Percentiles rank a stretch among this genome's conserved stretches.
These are phyloP conservation scores for Mycotypha africana DNA, from an alignment of 371 early-diverging fungal species.

Conservation along the genomic window DNA sequence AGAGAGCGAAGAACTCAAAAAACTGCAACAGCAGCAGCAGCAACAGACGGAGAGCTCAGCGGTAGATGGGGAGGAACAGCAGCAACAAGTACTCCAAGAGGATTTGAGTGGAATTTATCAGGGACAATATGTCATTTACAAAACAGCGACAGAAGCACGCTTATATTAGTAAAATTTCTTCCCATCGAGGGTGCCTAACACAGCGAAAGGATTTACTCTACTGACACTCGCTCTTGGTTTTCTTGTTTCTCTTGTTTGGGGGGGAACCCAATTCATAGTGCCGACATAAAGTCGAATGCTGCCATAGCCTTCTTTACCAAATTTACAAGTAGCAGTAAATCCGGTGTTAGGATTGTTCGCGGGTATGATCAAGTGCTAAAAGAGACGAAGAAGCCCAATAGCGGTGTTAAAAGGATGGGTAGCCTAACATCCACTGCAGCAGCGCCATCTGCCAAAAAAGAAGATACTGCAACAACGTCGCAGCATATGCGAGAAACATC, in stretches of 20 bases:
- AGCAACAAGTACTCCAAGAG: too few relatives aligned
- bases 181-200: background rate
- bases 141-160: constrained; percentile 59
- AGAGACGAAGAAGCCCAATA: background rate
- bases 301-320: constrained; percentile 65
- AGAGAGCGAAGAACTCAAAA: too few relatives aligned
- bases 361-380: constrained; percentile 70
- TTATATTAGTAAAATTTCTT: constrained; percentile 47
- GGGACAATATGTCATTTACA: constrained; percentile 69
- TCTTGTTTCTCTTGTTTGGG: too few relatives aligned
- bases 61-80: too few relatives aligned
- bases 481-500: too few relatives aligned
- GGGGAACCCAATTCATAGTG: constrained; percentile 12
- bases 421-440: background rate
- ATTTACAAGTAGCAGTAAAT: constrained; percentile 51
- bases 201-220: too few relatives aligned
- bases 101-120: constrained; percentile 66
- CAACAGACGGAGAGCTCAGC: too few relatives aligned
- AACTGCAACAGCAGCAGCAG: too few relatives aligned
- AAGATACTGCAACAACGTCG: background rate
- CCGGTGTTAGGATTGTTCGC: constrained; percentile 65
- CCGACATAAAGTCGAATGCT: constrained; percentile 52
- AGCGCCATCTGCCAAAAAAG: background rate
- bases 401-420: too few relatives aligned
- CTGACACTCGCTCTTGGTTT: too few relatives aligned